Evolutionary conservation across 1,139 yeast species (phyloP).

Genomic region (Ogataea hybrid): DNA sequence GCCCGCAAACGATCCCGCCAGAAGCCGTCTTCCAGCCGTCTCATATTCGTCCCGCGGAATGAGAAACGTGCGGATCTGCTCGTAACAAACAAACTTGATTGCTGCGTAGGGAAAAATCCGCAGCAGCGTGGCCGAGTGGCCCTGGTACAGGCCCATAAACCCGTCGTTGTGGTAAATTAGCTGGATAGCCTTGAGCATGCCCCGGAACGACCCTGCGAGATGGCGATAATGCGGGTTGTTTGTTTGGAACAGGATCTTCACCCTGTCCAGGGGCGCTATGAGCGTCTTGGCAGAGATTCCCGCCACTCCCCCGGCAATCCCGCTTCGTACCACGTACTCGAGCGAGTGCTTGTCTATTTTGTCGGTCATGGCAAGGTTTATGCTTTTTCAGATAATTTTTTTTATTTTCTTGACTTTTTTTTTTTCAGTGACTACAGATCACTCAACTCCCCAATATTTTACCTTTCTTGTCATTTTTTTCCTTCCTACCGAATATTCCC

Average conservation of each 20-base stretch:
- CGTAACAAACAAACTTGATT: conserved; percentile 95
- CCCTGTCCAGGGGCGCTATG: conserved; percentile 94
- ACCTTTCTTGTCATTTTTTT: conserved; percentile 8
- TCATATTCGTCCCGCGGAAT: conserved; percentile 77
- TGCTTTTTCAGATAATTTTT: conserved; percentile 2
- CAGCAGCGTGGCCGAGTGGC: conserved; percentile 89
- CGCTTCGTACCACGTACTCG: conserved; percentile 79
- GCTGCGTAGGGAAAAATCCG: conserved; percentile 98
- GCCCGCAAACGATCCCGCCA: conserved; percentile 91
- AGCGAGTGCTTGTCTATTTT: conserved; percentile 63
- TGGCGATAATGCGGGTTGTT: conserved; percentile 83
- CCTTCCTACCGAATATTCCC: conserved; percentile 6
- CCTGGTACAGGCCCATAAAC: conserved; percentile 81
- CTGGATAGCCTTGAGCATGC: conserved; percentile 69
- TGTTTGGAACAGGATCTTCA: conserved; percentile 92
- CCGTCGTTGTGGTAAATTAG: conserved; percentile 74
- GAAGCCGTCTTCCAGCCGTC: conserved; percentile 73
- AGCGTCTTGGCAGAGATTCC: conserved; percentile 94
- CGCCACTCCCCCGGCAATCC: conserved; percentile 93
- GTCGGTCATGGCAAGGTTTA: conserved; percentile 6
- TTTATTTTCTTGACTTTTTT: background rate
- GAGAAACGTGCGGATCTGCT: conserved; percentile 76
- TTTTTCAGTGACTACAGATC: conserved; percentile 1
- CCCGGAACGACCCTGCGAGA: conserved; percentile 78
- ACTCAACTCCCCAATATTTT: conserved; percentile 8